These are phyloP conservation scores for Maudiozyma saulgeensis DNA, from an alignment of 805 yeast species.

Conservation along the genomic window DNA sequence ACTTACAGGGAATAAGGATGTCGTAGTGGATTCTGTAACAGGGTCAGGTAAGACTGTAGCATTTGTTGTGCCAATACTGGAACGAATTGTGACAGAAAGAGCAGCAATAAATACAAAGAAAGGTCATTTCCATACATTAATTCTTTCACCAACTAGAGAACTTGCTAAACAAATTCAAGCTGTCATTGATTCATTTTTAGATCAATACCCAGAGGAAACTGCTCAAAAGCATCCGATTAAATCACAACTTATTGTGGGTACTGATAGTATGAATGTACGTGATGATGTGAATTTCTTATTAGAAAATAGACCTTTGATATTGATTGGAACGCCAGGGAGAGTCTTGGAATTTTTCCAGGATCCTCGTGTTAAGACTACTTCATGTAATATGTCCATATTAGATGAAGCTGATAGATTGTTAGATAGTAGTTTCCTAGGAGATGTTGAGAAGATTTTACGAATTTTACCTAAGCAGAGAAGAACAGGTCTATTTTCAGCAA, in stretches of 20 bases:
- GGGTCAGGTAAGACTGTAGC: constrained; percentile 98
- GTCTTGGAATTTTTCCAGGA: constrained; percentile 57
- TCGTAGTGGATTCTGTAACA: constrained; percentile 93
- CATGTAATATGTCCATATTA: constrained; percentile 64
- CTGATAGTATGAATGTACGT: constrained; percentile 47
- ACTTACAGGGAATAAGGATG: constrained; percentile 77
- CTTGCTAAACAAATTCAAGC: constrained; percentile 59
- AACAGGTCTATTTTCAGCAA: constrained; percentile 91
- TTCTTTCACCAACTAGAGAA: constrained; percentile 62
- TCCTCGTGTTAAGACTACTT: constrained; percentile 48
- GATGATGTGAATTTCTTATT: constrained; percentile 61
- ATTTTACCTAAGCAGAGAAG: constrained; percentile 82
- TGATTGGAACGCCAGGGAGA: constrained; percentile 92
- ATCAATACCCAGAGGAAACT: constrained; percentile 43
- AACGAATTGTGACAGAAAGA: constrained; percentile 40
- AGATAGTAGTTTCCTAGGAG: constrained; percentile 65
- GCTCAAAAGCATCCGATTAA: constrained; percentile 27
- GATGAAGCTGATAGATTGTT: constrained; percentile 91
- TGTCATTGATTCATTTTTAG: constrained; percentile 54
- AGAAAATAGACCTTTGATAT: constrained; percentile 52
- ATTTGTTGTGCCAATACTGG: constrained; percentile 72
- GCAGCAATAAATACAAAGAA: constrained; percentile 26
- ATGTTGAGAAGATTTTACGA: constrained; percentile 57
- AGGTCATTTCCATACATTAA: constrained; percentile 63
- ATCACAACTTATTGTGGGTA: constrained; percentile 50